These are phyloP conservation scores for Auriculariales sp. DNA, from an alignment of 768 basidiomycete species.

Conservation along the genomic window DNA sequence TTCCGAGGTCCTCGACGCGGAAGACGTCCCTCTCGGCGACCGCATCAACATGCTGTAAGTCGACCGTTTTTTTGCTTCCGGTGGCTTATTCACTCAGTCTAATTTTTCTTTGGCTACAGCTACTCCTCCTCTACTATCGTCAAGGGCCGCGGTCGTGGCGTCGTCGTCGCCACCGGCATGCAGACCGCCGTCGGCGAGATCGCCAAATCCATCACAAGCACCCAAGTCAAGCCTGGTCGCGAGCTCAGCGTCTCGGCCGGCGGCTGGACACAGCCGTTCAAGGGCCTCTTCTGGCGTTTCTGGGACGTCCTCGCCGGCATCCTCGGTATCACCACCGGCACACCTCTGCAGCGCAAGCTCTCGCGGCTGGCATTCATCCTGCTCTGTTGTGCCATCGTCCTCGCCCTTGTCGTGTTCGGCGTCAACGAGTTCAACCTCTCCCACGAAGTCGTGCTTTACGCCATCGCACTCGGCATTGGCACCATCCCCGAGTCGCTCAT, in stretches of 20 bases:
- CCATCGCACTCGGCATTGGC: slow-evolving; percentile 10
- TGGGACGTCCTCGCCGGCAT: slow-evolving; percentile 16
- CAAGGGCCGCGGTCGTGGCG: slow-evolving; percentile 34
- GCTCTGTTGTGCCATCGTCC: slow-evolving; percentile 15
- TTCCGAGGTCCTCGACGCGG: slow-evolving; percentile 11
- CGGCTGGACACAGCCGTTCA: neutral
- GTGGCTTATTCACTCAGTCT: neutral
- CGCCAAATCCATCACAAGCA: slow-evolving; percentile 23
- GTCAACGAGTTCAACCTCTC: slow-evolving; percentile 10
- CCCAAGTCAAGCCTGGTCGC: slow-evolving; percentile 15
- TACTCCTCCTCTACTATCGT: slow-evolving; percentile 22
- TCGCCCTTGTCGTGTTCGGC: slow-evolving; percentile 16
- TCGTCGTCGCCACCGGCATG: slow-evolving; percentile 40
- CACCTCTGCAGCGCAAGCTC: slow-evolving; percentile 22
- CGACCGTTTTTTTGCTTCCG: neutral
- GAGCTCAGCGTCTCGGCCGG: slow-evolving; percentile 23
- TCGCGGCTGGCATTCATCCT: slow-evolving; percentile 21
- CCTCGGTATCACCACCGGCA: slow-evolving; percentile 12
- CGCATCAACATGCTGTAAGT: slow-evolving; percentile 26
- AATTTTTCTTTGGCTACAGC: neutral
- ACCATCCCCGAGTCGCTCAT: slow-evolving; percentile 12
- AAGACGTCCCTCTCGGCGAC: slow-evolving; percentile 24
- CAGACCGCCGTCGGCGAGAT: slow-evolving; percentile 29
- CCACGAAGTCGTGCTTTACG: slow-evolving; percentile 12
- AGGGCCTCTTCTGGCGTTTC: slow-evolving; percentile 15